Evolutionary conservation across 139 green algal species (phyloP).

Genomic region (Haematococcus lacustris): DNA sequence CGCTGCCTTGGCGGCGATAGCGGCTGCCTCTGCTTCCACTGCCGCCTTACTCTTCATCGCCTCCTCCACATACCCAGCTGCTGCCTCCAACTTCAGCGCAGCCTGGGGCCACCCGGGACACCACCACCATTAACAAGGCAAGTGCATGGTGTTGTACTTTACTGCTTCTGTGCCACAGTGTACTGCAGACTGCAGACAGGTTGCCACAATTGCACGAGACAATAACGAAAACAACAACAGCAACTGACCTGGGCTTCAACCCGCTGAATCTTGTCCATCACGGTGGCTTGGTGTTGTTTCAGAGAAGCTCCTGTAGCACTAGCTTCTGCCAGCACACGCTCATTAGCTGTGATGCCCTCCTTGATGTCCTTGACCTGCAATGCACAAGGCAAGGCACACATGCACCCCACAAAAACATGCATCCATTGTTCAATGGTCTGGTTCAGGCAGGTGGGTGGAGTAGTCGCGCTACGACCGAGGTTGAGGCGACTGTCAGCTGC

Average conservation of each 20-base stretch:
- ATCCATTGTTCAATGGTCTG: not conserved
- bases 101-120: conserved; percentile 34
- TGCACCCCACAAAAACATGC: not conserved
- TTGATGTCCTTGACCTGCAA: conserved; percentile 22
- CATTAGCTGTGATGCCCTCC: conserved; percentile 31
- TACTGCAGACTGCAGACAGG: not conserved
- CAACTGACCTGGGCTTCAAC: conserved; percentile 60
- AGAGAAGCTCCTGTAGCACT: conserved; percentile 38
- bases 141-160: no score
- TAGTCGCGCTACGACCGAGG: no score
- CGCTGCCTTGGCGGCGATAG: conserved; percentile 44
- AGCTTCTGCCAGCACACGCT: conserved; percentile 53
- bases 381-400: not conserved
- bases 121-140: no score
- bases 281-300: conserved; percentile 50
- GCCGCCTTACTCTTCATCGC: conserved; percentile 66
- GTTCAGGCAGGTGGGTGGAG: no score
- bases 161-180: not conserved
- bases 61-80: conserved; percentile 62
- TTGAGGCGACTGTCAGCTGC: no score
- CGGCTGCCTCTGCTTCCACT: conserved; percentile 66
- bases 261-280: conserved; percentile 53
- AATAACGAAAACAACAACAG: no score
- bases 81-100: conserved; percentile 62
- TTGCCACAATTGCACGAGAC: no score